Conservation (phyloP, 2,329 filamentous ascomycete genomes). For the Calonectria pseudoturangicola region DNA sequence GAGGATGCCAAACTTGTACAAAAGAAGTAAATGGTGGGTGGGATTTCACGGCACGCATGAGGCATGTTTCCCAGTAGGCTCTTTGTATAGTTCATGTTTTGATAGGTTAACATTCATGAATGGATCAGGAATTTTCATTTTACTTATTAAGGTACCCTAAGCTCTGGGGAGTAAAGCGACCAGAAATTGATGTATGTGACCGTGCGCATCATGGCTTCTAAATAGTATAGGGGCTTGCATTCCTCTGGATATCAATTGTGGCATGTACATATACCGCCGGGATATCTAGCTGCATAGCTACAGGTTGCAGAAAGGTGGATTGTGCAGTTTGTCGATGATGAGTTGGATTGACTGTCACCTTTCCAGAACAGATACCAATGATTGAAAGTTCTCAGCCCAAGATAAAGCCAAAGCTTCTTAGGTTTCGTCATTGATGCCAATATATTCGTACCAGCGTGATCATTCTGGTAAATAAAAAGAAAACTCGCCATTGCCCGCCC, state of each 20-base stretch:
- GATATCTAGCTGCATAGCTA: too few species aligned
- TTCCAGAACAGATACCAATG: too few species aligned
- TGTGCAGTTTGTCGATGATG: too few species aligned
- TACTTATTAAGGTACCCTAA: not conserved
- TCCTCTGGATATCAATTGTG: not conserved
- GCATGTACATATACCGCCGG: too few species aligned
- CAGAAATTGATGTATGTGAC: not conserved
- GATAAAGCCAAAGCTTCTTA: too few species aligned
- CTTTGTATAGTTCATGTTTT: constrained; percentile 50
- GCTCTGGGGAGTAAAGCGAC: not conserved
- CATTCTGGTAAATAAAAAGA: too few species aligned
- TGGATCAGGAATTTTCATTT: constrained; percentile 39
- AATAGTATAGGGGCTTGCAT: not conserved
- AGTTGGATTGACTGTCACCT: too few species aligned
- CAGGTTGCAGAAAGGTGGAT: too few species aligned
- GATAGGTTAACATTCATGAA: constrained; percentile 46
- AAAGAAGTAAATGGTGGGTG: constrained; percentile 60
- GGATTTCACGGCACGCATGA: not conserved
- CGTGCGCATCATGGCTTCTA: not conserved
- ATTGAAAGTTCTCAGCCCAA: too few species aligned
- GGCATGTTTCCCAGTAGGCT: constrained; percentile 18
- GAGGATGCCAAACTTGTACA: constrained; percentile 75
- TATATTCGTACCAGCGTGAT: too few species aligned
- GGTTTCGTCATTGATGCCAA: too few species aligned
- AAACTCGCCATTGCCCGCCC: too few species aligned